Percentiles rank a stretch among this genome's conserved stretches.
These are phyloP conservation scores for Dendrobium catenatum DNA, from an alignment of 106 monocot species.

Conservation along the genomic window DNA sequence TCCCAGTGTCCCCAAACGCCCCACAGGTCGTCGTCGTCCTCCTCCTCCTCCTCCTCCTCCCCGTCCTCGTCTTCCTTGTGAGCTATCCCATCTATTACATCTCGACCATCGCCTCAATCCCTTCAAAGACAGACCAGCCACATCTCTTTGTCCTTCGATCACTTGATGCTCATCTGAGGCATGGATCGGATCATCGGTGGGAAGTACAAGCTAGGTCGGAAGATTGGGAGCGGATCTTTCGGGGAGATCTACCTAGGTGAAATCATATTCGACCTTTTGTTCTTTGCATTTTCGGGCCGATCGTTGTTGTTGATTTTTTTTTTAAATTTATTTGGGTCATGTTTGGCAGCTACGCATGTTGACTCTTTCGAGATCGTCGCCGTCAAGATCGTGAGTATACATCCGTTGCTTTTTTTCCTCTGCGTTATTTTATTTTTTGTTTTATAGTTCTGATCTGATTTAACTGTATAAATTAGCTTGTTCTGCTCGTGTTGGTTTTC, in stretches of 20 bases:
- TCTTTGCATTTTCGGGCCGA: neutral
- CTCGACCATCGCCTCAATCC: neutral
- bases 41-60: neutral
- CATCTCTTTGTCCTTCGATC: neutral
- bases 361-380: constrained; percentile 93
- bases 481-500: neutral
- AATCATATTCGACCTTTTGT: neutral
- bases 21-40: neutral
- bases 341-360: constrained; percentile 69
- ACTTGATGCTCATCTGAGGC: constrained; percentile 10
- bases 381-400: constrained; percentile 79
- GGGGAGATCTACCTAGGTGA: constrained; percentile 91
- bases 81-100: neutral
- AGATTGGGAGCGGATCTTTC: constrained; percentile 93
- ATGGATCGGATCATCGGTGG: constrained; percentile 88
- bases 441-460: neutral
- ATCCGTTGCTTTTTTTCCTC: neutral
- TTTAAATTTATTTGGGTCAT: neutral
- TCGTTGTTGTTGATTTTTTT: neutral
- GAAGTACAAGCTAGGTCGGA: constrained; percentile 85
- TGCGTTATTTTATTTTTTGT: neutral
- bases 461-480: neutral
- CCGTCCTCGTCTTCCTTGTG: neutral
- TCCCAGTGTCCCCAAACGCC: neutral
- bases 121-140: neutral